Base-by-base conservation (phyloP, 2,329 filamentous ascomycete genomes). In the Ophidiomyces ophidiicola region DNA sequence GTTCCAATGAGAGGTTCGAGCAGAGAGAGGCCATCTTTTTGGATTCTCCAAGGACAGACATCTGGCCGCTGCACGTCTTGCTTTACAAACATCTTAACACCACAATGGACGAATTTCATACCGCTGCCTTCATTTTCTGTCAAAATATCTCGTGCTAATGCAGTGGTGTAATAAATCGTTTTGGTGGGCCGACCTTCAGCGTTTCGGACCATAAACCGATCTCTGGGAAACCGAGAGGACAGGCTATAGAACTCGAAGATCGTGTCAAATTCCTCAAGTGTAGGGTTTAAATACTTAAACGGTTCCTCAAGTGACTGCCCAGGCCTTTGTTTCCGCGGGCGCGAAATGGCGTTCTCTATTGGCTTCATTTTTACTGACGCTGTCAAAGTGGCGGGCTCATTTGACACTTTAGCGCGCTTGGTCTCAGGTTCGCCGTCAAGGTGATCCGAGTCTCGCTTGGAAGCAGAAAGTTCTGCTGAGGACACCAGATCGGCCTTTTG, bases 61-160 rank as follows among this genome's bases (percentile, higher is more conserved):
- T 87, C 80, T 24, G 80, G 78, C 4, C 79, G 82, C 44, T 93
- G 87, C 0, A 84, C 81, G 54, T 94, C 86, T 60, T 96, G 88
- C 68, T 93, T 94, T 69, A 96, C 90, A 59, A 93, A 98, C 85
- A 96, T 96, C 66, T 93, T 93, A 23, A 98, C 87, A 47, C 90
- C 90, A 36, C 82, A 88, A 62, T 98, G 90, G 35, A 98, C 82
- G 56, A 98, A 94, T 59, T 90, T 93, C 61, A 96, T 80, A 32
- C 86, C 86, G 19, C 82, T 79, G 30, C 85, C 83, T 60, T 94
- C 86, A 58, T 98, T 98, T 55, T 80, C 73, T 3, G 71, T 74
- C 3, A 98, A 71, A 39, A 98, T 90, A 48, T 88, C 81, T 21
- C 86, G 81, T 15, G 85, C 80, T 8, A 96, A 71, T 3, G 76